Evolutionary conservation across 495 filamentous ascomycete genomes (phyloP).

Genomic region (Neurospora tetraspora): DNA sequence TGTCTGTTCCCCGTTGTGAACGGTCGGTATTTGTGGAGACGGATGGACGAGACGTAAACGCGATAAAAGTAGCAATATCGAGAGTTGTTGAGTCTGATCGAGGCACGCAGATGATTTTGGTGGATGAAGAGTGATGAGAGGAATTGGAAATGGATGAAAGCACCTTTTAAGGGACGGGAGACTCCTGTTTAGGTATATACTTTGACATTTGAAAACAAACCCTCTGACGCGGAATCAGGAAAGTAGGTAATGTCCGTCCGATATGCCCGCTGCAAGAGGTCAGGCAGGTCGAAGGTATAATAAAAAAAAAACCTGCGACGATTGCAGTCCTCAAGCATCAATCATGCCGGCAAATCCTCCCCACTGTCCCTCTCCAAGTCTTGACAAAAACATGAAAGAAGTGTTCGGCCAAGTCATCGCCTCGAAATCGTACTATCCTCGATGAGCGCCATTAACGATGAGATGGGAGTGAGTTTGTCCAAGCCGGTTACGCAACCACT

Average conservation of each 20-base stretch:
- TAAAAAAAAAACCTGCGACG: no score
- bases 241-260: background rate
- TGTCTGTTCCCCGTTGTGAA: no score
- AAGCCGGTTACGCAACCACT: background rate
- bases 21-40: no score
- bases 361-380: background rate
- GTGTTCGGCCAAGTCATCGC: background rate
- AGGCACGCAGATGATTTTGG: no score
- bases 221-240: background rate
- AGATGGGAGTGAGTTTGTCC: background rate
- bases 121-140: no score
- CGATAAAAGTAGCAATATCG: no score
- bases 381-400: background rate
- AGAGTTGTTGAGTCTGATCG: no score
- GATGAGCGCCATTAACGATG: background rate
- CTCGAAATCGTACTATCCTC: background rate
- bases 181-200: no score
- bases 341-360: background rate
- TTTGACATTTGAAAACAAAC: no score
- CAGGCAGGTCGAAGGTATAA: background rate
- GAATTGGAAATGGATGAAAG: no score
- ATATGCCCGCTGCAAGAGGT: background rate
- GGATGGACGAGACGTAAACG: no score
- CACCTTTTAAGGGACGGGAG: no score
- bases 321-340: background rate